These are phyloP conservation scores for Pichia sp. DNA, from an alignment of 1,139 yeast genomes.

Conservation along the genomic window DNA sequence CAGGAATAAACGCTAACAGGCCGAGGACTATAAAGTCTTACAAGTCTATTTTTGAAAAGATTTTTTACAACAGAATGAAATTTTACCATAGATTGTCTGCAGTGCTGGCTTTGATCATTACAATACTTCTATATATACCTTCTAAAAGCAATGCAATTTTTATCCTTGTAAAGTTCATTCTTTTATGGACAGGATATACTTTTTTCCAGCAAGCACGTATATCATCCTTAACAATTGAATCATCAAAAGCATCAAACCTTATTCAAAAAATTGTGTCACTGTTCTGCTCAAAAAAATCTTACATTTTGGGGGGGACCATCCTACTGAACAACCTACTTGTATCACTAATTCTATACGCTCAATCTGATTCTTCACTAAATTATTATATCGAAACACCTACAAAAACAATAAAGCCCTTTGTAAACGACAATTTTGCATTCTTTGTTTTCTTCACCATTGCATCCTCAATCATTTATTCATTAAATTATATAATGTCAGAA, in stretches of 20 bases:
- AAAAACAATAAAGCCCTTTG: conserved; percentile 49
- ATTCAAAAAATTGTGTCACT: conserved; percentile 46
- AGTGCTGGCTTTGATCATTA: conserved; percentile 32
- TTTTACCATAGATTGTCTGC: conserved; percentile 34
- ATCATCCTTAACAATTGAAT: conserved; percentile 48
- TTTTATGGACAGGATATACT: conserved; percentile 36
- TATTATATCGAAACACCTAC: conserved; percentile 34
- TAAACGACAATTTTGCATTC: conserved; percentile 61
- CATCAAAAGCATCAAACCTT: conserved; percentile 46
- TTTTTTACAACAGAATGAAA: conserved; percentile 26
- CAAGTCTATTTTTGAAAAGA: conserved; percentile 15
- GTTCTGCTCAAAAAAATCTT: conserved; percentile 40
- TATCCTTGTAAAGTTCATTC: conserved; percentile 31
- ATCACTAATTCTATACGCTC: conserved; percentile 35
- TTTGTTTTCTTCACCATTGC: conserved; percentile 38
- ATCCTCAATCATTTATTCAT: conserved; percentile 45
- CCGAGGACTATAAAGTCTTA: conserved; percentile 3
- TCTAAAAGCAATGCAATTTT: conserved; percentile 21
- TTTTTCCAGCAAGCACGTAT: conserved; percentile 48
- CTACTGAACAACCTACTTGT: conserved; percentile 38
- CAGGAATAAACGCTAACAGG: not conserved
- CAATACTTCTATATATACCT: conserved; percentile 23
- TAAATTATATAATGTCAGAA: conserved; percentile 54
- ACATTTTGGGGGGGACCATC: conserved; percentile 38
- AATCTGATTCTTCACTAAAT: conserved; percentile 27